These are phyloP conservation scores for Ceratobasidium sp. DNA, from an alignment of 1,284 basidiomycete genomes.

Conservation along the genomic window DNA sequence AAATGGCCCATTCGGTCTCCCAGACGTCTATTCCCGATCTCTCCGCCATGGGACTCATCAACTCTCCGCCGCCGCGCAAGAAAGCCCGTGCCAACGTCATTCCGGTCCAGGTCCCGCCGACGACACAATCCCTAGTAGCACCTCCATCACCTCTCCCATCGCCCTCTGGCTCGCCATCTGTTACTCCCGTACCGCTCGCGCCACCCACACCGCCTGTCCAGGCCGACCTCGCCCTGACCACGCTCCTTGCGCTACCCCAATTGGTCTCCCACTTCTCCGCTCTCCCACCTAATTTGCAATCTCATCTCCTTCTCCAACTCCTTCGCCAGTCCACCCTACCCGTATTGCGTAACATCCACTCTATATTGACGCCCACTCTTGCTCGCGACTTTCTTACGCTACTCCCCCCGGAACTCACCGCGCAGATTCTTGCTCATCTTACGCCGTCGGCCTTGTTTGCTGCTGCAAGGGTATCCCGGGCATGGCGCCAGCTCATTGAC, in stretches of 20 bases:
- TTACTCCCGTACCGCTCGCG: constrained; percentile 48
- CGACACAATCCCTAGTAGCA: constrained; percentile 57
- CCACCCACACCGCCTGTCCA: constrained; percentile 69
- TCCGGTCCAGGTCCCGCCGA: constrained; percentile 7
- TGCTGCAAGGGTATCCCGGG: constrained; percentile 80
- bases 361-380: constrained; percentile 82
- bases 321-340: constrained; percentile 84
- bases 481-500: constrained; percentile 85
- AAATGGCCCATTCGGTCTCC: constrained; percentile 57
- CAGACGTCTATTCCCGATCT: constrained; percentile 54
- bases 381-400: constrained; percentile 88
- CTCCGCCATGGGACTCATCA: constrained; percentile 53
- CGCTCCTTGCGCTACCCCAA: constrained; percentile 80
- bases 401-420: constrained; percentile 85
- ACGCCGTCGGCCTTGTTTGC: constrained; percentile 80
- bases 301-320: constrained; percentile 84
- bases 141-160: constrained; percentile 84
- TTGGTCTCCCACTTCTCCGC: constrained; percentile 77
- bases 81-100: constrained; percentile 55
- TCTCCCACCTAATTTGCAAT: constrained; percentile 79
- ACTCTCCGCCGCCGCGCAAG: constrained; percentile 72
- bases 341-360: constrained; percentile 82
- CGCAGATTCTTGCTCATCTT: constrained; percentile 80
- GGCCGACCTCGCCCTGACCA: constrained; percentile 78
- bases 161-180: constrained; percentile 80